Base-by-base conservation (phyloP, 1,139 yeast species). In the Pichia sorboxylosa region DNA sequence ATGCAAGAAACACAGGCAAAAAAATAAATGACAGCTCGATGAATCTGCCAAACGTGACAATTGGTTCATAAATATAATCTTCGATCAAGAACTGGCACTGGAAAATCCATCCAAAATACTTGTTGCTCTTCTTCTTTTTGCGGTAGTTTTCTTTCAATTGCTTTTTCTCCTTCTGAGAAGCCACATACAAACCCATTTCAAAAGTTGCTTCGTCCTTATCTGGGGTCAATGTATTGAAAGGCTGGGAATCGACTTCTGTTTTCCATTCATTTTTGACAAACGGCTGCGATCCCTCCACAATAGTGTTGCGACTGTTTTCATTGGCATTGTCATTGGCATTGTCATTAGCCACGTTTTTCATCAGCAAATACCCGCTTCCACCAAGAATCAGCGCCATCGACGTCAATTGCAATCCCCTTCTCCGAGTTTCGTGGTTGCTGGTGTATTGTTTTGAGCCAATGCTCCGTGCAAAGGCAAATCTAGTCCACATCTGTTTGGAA, bases 51-150 rank as follows among this genome's bases (percentile, higher is more conserved):
- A 76, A 50, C 0, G 93, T 83, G 2, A 73, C 59, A 3, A 77
- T 21, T 0, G 95, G 95, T 42, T 82, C 94, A 33, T 74, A 46
- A 0, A 74, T 31, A 44, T 65, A 70, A 46, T 77, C 83, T 4
- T 60, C 55, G 2, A 73, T 17, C 3, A 56, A 48, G 42, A 64
- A 75, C 37, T 59, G 54, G 4, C 71, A 11, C 28, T 48, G 47
- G 46, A 52, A 63, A 24, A 61, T 36, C 31, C 57, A 33, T 24
- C 71, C 52, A 3, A 40, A n/a, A 16, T 50, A 39, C 15, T 58
- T 30, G 16, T 44, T 26, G 16, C 27, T 17, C 29, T 8, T 59
- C 46, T 32, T 51, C 44, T 13, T 48, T 31, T 31, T 61, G 43
- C 47, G 55, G 47, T 22, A 51, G 19, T 57, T 59, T 1, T 49